phyloP scores from a whole-genome alignment of 768 basidiomycete genomes.

The Artomyces pyxidatus region DNA sequence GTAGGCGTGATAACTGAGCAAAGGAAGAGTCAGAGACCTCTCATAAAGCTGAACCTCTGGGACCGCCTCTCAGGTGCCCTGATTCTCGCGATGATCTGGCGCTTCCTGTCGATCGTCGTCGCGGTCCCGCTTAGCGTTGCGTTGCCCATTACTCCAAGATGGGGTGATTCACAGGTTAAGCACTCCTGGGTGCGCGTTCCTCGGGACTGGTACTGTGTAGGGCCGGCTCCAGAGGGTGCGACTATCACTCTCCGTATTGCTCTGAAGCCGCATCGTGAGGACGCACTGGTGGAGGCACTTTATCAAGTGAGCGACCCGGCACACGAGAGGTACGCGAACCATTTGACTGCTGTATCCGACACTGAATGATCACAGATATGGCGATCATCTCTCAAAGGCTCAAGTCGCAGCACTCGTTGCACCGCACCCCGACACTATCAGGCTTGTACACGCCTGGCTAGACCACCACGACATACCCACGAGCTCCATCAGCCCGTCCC shows the following conservation, averaged over 20 bases:
- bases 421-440: constrained; percentile 43
- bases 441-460: constrained; percentile 51
- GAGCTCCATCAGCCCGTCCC: constrained; percentile 29
- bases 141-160: neutral
- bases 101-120: too few species aligned
- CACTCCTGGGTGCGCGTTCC: neutral
- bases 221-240: neutral
- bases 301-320: neutral
- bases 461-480: constrained; percentile 37
- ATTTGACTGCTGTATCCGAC: too few species aligned
- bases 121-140: too few species aligned
- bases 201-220: neutral
- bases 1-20: too few species aligned
- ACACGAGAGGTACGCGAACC: too few species aligned
- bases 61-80: neutral
- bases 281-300: neutral
- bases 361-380: constrained; percentile 49
- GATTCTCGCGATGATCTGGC: too few species aligned
- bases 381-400: constrained; percentile 50
- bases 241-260: neutral
- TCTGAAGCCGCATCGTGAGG: neutral
- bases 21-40: too few species aligned
- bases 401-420: constrained; percentile 47
- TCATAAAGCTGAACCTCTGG: too few species aligned
- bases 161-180: neutral